Conservation (phyloP, 768 basidiomycete genomes). For the Clathrus columnatus region DNA sequence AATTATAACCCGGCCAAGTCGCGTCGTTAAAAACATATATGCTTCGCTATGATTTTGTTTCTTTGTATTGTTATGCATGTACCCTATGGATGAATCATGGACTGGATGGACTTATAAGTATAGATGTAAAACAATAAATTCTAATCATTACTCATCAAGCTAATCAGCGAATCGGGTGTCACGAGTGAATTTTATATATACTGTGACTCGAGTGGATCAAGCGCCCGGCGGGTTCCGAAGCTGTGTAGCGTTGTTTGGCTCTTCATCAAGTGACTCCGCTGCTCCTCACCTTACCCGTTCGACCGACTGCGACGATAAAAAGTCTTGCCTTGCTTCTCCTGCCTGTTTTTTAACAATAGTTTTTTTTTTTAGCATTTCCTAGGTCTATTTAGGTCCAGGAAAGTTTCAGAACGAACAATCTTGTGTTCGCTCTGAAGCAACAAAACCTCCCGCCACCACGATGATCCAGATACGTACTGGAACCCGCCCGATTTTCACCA, state of each 20-base stretch:
- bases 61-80: no score
- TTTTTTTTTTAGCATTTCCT: not conserved
- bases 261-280: conserved; percentile 1
- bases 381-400: not conserved
- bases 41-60: not conserved
- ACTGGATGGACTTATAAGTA: no score
- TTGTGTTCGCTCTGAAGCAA: conserved; percentile 6
- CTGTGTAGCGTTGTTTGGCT: conserved; percentile 1
- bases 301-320: not conserved
- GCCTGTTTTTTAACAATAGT: not conserved
- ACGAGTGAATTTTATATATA: no score
- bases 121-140: not conserved
- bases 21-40: not conserved
- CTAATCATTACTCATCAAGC: no score
- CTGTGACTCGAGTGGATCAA: not conserved
- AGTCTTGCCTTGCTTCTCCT: not conserved
- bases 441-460: conserved; percentile 1
- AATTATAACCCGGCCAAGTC: conserved; percentile 1
- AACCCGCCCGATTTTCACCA: conserved; percentile 3
- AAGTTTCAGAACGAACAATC: conserved; percentile 2
- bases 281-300: not conserved
- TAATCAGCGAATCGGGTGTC: no score
- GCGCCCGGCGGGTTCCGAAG: not conserved
- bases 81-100: no score
- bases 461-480: conserved; percentile 7